A percentile compares a stretch with the other conserved stretches of the same genome.
Conservation (phyloP, 768 basidiomycete genomes). For the Podaxis carcinomalis region DNA sequence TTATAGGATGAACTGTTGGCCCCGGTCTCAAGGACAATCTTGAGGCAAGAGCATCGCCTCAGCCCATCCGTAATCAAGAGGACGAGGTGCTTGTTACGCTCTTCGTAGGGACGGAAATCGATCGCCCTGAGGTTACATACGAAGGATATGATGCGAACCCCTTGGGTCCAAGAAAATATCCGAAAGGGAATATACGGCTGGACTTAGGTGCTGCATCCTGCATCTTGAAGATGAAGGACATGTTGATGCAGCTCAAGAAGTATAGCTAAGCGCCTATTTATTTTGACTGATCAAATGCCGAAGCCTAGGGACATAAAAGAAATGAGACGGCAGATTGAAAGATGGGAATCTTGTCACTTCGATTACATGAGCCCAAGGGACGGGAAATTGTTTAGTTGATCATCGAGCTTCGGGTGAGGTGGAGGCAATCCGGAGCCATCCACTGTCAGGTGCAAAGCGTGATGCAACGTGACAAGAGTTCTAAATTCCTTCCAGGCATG, state of each 20-base stretch:
- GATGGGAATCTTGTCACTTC: not conserved
- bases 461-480: too few species aligned
- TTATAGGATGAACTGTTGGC: constrained; percentile 21
- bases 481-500: too few species aligned
- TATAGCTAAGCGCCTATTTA: not conserved
- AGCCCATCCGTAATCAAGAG: constrained; percentile 32
- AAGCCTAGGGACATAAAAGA: not conserved
- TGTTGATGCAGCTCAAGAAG: not conserved
- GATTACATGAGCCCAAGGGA: not conserved
- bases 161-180: constrained; percentile 18
- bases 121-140: constrained; percentile 22
- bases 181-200: constrained; percentile 18
- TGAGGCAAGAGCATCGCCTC: constrained; percentile 23
- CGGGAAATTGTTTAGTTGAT: too few species aligned
- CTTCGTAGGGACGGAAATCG: constrained; percentile 18
- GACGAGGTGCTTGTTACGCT: constrained; percentile 20
- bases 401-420: too few species aligned
- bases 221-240: not conserved
- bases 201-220: constrained; percentile 5
- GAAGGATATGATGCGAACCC: constrained; percentile 22
- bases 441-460: not conserved
- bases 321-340: not conserved
- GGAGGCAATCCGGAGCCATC: not conserved
- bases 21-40: constrained; percentile 9
- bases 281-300: not conserved